Evolutionary conservation across 176 grass and related monocot species (phyloP).

Genomic region (Dactylis glomerata): DNA sequence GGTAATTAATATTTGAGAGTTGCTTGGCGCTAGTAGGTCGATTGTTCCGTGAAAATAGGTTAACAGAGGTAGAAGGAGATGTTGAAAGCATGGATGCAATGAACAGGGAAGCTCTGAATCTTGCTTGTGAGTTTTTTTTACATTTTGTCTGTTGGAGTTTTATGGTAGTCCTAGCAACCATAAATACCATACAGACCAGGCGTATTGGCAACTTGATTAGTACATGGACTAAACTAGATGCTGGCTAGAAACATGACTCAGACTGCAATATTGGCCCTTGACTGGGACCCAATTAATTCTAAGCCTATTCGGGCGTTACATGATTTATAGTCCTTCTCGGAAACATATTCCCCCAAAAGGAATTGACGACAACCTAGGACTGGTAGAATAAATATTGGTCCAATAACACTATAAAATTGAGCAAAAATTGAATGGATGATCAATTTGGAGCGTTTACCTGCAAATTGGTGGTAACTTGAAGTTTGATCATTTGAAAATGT

Average conservation of each 20-base stretch:
- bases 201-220: neutral
- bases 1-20: neutral
- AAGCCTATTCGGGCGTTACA: neutral
- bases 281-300: neutral
- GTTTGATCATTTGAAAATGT: conserved; percentile 8
- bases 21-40: neutral
- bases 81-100: too few relatives aligned
- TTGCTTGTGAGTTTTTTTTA: too few relatives aligned
- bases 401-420: neutral
- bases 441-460: neutral
- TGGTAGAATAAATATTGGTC: neutral
- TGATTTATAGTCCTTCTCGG: too few relatives aligned
- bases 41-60: neutral
- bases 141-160: too few relatives aligned
- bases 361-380: neutral
- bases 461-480: neutral
- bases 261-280: neutral
- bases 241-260: neutral
- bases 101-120: too few relatives aligned
- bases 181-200: neutral
- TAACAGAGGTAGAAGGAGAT: neutral
- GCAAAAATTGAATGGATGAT: neutral
- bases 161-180: neutral
- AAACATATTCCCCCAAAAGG: too few relatives aligned
- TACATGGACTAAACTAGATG: too few relatives aligned